Evolutionary conservation across 2,329 filamentous ascomycete species (phyloP).

Genomic region (Apiospora sp.): DNA sequence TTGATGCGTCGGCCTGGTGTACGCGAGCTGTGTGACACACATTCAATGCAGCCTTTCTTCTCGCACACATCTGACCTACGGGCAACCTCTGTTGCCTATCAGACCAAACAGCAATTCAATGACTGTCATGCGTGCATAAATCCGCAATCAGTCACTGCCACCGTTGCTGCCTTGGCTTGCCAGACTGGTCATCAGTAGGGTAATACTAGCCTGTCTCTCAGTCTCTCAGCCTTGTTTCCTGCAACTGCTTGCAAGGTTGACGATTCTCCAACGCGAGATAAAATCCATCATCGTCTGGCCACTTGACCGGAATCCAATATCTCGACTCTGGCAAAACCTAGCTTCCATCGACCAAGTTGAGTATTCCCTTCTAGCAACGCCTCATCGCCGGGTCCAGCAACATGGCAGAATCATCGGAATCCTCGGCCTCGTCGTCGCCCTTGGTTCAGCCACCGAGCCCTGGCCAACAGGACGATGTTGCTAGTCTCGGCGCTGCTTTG

Average conservation of each 20-base stretch:
- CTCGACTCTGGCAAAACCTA: not conserved
- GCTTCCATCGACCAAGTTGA: not conserved
- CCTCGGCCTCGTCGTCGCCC: not conserved
- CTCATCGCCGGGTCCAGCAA: not conserved
- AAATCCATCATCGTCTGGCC: not conserved
- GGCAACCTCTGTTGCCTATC: not conserved
- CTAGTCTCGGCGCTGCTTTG: not conserved
- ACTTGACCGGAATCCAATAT: not conserved
- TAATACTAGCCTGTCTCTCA: too few relatives aligned
- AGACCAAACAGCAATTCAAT: not conserved
- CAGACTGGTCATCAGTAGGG: not conserved
- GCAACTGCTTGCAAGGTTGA: not conserved
- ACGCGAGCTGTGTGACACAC: not conserved
- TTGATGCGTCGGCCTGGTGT: not conserved
- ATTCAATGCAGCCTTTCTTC: not conserved
- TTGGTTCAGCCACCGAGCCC: not conserved
- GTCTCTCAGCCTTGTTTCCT: conserved; percentile 7
- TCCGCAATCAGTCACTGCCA: not conserved
- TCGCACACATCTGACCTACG: not conserved
- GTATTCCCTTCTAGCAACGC: not conserved
- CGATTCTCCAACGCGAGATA: not conserved
- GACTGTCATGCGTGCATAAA: not conserved
- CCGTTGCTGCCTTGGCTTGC: not conserved
- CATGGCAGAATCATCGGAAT: not conserved
- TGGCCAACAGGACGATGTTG: not conserved